Base-by-base conservation (phyloP, 1,284 basidiomycete genomes). In the Malassezia nana region DNA sequence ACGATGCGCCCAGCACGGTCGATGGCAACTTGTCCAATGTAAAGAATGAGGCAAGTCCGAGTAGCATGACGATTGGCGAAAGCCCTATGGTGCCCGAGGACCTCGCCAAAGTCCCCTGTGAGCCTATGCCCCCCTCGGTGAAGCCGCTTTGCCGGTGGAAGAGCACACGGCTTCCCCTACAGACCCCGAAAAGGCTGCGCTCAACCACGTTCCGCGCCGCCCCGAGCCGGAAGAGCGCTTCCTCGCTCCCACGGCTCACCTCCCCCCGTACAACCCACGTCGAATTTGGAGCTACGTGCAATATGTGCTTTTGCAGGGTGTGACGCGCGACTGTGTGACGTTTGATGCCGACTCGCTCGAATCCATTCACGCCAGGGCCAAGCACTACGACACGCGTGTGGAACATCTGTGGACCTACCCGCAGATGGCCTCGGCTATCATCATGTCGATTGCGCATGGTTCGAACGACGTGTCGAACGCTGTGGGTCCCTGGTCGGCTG, bases 381-480 rank as follows among this genome's bases (percentile, higher is more conserved):
- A 57, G 39, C 48, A 58, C 45, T 66, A 64, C 58, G 52, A 55
- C 41, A 62, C 59, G 43, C 41, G 55, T 24, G 64, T 59, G 25
- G 64, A 66, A 43, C 62, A 66, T 46, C 49, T 60, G 12, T 64
- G 43, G 38, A 57, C 57, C 16, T 64, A 62, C 58, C 52, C 59
- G 49, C 62, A 66, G 31, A 55, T 66, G 38, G 46, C 60, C 47
- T 62, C 59, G 6, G 64, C 62, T 4, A 62, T 59, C 43, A 64
- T 60, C 1, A 55, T 55, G 16, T 58, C 55, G 0, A 62, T 64
- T 40, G 62, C 64, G 0, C 64, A 66, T 46, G 64, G 62, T 22
- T 57, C 62, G 48, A 60, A 62, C 54, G 62, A 66, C 43, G 57
- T 64, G 5, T 45, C 45, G 9, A 64, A 64, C 53, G 53, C 62